These are phyloP conservation scores for Scortechinia acanthostroma DNA, from an alignment of 2,329 filamentous ascomycete genomes.

Conservation along the genomic window DNA sequence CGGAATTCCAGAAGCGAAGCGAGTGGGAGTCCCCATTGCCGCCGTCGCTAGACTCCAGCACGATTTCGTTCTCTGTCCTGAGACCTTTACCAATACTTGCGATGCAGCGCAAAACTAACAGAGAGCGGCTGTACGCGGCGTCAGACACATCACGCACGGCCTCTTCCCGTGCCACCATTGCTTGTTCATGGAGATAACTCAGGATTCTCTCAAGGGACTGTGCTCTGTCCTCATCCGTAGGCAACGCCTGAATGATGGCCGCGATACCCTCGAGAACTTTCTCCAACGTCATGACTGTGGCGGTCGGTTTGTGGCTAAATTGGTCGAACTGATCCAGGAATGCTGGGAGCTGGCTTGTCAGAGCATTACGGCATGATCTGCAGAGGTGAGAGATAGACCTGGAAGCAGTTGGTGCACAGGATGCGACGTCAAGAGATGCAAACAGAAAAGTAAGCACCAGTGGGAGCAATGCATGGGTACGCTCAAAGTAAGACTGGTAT, in stretches of 20 bases:
- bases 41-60: slow-evolving; percentile 18
- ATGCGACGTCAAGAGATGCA: slow-evolving; percentile 26
- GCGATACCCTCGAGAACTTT: slow-evolving; percentile 32
- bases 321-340: slow-evolving; percentile 29
- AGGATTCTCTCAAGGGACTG: slow-evolving; percentile 25
- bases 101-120: slow-evolving; percentile 25
- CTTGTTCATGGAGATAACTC: slow-evolving; percentile 21
- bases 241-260: slow-evolving; percentile 28
- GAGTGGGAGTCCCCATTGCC: slow-evolving; percentile 10
- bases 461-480: slow-evolving; percentile 25
- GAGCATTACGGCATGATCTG: slow-evolving; percentile 27
- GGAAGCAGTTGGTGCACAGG: slow-evolving; percentile 28
- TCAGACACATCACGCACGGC: not conserved
- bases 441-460: slow-evolving; percentile 31
- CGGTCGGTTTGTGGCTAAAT: slow-evolving; percentile 23
- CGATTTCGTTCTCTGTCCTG: slow-evolving; percentile 23
- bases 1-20: slow-evolving; percentile 4
- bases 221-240: slow-evolving; percentile 25
- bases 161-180: slow-evolving; percentile 10
- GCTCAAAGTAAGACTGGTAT: slow-evolving; percentile 31
- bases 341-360: slow-evolving; percentile 27
- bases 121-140: slow-evolving; percentile 17
- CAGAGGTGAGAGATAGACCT: slow-evolving; percentile 30
- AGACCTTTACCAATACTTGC: slow-evolving; percentile 29
- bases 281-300: slow-evolving; percentile 24